A percentile compares a stretch with the other conserved stretches of the same genome.
phyloP scores from a whole-genome alignment of 192 early-diverging fungal genomes.

The Anaeromyces robustus region DNA sequence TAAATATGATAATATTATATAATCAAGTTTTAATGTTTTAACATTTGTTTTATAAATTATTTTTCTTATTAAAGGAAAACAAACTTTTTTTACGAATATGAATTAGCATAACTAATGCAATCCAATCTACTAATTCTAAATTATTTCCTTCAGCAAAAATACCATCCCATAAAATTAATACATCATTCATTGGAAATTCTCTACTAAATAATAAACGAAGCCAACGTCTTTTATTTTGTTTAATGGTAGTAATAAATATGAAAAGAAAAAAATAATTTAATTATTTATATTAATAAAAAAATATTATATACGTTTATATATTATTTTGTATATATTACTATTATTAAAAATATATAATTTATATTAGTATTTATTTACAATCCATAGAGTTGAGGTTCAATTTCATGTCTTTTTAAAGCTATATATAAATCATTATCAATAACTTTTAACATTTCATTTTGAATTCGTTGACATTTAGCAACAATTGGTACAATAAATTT shows the following conservation, averaged over 20 bases:
- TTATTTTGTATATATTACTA: no score
- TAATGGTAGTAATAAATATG: not conserved
- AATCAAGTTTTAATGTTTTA: no score
- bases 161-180: constrained; percentile 77
- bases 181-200: constrained; percentile 58
- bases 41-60: no score
- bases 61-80: constrained; percentile 6
- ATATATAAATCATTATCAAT: constrained; percentile 56
- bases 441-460: constrained; percentile 47
- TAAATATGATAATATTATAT: no score
- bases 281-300: not conserved
- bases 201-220: constrained; percentile 78
- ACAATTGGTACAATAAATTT: constrained; percentile 53
- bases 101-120: constrained; percentile 59
- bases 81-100: constrained; percentile 49
- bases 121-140: constrained; percentile 65
- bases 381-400: constrained; percentile 91
- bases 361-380: constrained; percentile 29
- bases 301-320: no score
- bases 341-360: not conserved
- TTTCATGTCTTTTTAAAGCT: constrained; percentile 54
- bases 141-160: constrained; percentile 69
- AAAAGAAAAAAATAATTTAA: not conserved
- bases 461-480: constrained; percentile 48
- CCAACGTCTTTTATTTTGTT: constrained; percentile 48